phyloP scores from a whole-genome alignment of 2,329 filamentous ascomycete species.

The Colletotrichum melonis region DNA sequence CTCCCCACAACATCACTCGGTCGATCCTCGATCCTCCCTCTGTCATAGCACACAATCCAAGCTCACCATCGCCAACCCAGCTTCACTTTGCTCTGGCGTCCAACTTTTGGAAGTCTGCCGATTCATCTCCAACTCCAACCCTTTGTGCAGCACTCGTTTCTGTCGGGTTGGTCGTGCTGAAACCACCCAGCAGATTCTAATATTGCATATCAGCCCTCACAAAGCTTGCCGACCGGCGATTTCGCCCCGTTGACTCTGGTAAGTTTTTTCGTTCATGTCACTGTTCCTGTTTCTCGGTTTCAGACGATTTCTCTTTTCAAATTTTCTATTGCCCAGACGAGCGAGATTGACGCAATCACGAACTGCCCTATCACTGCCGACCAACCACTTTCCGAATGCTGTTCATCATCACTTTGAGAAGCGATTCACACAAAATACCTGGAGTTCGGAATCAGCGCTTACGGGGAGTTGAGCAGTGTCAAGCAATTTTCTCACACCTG shows the following conservation, averaged over 20 bases:
- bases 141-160: background rate
- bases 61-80: background rate
- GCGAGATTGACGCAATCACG: background rate
- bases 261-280: background rate
- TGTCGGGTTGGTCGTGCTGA: background rate
- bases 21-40: background rate
- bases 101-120: conserved; percentile 28
- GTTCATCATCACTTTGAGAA: background rate
- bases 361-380: background rate
- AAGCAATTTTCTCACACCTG: background rate
- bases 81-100: conserved; percentile 17
- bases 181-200: conserved; percentile 37
- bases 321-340: background rate
- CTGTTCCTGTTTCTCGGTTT: background rate
- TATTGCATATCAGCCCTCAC: conserved; percentile 52
- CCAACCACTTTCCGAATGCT: background rate
- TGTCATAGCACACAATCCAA: background rate
- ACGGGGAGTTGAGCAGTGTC: too few relatives aligned
- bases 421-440: background rate
- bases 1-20: background rate
- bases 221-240: conserved; percentile 39
- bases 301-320: background rate
- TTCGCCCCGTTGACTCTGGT: conserved; percentile 3
- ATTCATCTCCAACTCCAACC: background rate
- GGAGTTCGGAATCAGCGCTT: background rate